Base-by-base conservation (phyloP, 2,329 filamentous ascomycete genomes). In the Zymoseptoria passerinii region DNA sequence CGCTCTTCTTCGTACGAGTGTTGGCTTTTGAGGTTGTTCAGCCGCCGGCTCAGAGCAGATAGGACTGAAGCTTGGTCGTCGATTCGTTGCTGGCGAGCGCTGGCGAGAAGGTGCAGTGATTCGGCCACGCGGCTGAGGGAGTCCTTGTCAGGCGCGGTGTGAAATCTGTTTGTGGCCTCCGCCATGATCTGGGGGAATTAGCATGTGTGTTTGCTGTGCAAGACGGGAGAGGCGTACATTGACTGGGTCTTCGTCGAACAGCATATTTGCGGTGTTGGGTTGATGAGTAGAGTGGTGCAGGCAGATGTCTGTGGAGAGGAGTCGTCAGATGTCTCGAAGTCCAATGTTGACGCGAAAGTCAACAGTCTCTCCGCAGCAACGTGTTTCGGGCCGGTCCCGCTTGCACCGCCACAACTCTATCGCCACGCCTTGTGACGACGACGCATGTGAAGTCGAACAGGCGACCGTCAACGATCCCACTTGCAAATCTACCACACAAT, bases 111-210 rank as follows among this genome's bases (percentile, higher is more conserved):
- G 8, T 85, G 83, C 55, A 96, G 82, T 0, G 90, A 92, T 72
- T 92, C 89, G 73, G 85, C 84, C 71, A 97, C 88, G 71, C 94
- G 90, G 19, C 86, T 80, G 19, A 97, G 83, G 20, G 89, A 89
- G 65, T 85, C 80, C 71, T 91, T 94, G 80, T 99, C 94, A 9
- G 90, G 90, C 19, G 83, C 80, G 69, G 92, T 95, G 78, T 95
- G 94, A 84, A 99, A 99, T 80, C 96, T 96, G 68, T 86, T 82
- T 69, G 95, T 88, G 49, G 92, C 96, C 77, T 95, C 88, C 71
- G 87, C 83, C 77, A 99, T 95, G 71, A 96, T 87, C 48, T 50
- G 48, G 62, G 52, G 64, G 58, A 50, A 54, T 55, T 29, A 54
- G 52, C 61, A 28, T 35, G 53, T 7, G 53, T 48, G 57, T 23